Percentiles rank a stretch among this genome's conserved stretches.
Conservation (phyloP, 2,329 filamentous ascomycete species). For the Colletotrichum gigasporum region DNA sequence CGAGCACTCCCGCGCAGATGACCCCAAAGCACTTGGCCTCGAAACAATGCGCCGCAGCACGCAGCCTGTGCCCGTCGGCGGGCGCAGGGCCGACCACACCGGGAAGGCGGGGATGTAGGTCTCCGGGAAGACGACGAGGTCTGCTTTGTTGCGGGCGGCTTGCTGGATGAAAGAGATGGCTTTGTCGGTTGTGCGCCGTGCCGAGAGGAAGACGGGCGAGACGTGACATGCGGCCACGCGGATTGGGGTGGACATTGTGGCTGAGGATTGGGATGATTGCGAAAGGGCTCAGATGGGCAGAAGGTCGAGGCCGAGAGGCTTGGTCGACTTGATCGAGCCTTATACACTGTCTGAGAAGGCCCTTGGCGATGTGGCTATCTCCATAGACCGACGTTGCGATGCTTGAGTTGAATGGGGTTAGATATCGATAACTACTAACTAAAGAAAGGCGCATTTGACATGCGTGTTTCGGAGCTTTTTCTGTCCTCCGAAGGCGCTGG, state of each 20-base stretch:
- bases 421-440: too few species aligned
- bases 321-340: too few species aligned
- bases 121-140: conserved; percentile 64
- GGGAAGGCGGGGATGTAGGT: conserved; percentile 63
- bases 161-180: conserved; percentile 53
- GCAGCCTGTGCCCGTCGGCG: conserved; percentile 60
- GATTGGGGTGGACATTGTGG: conserved; percentile 14
- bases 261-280: accelerated
- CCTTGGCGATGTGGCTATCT: too few species aligned
- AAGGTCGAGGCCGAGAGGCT: too few species aligned
- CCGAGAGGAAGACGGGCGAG: conserved; percentile 57
- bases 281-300: too few species aligned
- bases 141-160: conserved; percentile 52
- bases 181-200: conserved; percentile 55
- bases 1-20: conserved; percentile 55
- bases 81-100: conserved; percentile 56
- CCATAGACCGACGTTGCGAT: too few species aligned
- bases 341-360: too few species aligned
- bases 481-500: not conserved
- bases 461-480: not conserved
- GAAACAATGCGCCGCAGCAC: conserved; percentile 65
- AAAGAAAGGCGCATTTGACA: too few species aligned
- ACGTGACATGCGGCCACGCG: conserved; percentile 48
- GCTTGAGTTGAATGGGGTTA: too few species aligned
- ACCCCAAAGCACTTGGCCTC: conserved; percentile 67